Percentiles rank a stretch among this genome's conserved stretches.
Evolutionary conservation across 2,329 filamentous ascomycete species (phyloP).

Genomic region (Pseudocercospora vitis): DNA sequence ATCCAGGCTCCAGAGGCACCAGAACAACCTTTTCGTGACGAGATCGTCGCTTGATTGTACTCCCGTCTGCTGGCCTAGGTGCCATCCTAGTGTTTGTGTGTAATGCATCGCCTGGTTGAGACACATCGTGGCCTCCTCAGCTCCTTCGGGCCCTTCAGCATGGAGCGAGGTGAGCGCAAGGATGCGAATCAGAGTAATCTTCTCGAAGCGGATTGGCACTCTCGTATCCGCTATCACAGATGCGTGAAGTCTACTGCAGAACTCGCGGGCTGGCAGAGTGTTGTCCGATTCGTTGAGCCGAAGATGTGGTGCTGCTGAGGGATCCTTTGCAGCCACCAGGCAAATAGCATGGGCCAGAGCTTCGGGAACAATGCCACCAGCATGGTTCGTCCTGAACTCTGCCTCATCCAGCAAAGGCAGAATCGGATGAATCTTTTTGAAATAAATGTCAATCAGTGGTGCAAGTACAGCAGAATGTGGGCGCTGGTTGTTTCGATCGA

Average conservation of each 20-base stretch:
- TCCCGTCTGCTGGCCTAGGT: conserved; percentile 40
- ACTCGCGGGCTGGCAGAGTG: conserved; percentile 44
- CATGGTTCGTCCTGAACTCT: conserved; percentile 43
- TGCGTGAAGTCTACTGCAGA: conserved; percentile 47
- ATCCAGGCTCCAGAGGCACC: conserved; percentile 52
- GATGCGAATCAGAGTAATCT: conserved; percentile 49
- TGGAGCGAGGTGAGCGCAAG: conserved; percentile 50
- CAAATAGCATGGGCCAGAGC: conserved; percentile 49
- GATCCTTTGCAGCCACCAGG: conserved; percentile 51
- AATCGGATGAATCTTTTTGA: conserved; percentile 48
- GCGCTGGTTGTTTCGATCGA: conserved; percentile 21
- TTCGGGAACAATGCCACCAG: conserved; percentile 40
- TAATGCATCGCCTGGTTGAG: conserved; percentile 52
- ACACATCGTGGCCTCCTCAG: conserved; percentile 46
- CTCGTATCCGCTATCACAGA: conserved; percentile 45
- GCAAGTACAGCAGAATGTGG: conserved; percentile 39
- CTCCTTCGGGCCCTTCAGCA: conserved; percentile 49
- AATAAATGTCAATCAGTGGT: conserved; percentile 49
- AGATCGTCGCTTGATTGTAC: conserved; percentile 26
- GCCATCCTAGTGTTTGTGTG: conserved; percentile 51
- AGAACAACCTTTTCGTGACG: conserved; percentile 49
- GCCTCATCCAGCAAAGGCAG: conserved; percentile 49
- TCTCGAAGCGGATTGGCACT: conserved; percentile 46
- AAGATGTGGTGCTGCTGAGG: conserved; percentile 44
- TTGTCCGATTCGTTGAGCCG: conserved; percentile 39